Conservation (phyloP, 2,329 filamentous ascomycete species). For the Penicillium occitanis region DNA sequence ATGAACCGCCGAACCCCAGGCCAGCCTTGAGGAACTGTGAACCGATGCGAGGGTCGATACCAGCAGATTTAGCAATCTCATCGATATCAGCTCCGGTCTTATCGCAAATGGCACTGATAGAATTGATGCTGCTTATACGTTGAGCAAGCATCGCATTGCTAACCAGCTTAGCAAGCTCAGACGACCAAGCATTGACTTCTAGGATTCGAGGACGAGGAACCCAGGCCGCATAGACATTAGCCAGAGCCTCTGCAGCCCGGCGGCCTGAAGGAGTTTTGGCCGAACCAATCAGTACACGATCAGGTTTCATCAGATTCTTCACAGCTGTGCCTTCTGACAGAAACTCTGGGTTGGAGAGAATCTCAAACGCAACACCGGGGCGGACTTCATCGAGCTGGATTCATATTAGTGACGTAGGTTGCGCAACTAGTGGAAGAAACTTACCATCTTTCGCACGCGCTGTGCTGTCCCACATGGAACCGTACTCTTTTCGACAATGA, state of each 20-base stretch:
- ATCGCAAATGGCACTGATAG: constrained; percentile 77
- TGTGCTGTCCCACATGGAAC: constrained; percentile 74
- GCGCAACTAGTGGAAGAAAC: constrained; percentile 24
- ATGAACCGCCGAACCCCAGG: constrained; percentile 76
- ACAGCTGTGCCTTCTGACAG: constrained; percentile 75
- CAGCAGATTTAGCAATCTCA: constrained; percentile 67
- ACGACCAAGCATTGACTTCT: constrained; percentile 72
- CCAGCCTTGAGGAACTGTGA: constrained; percentile 71
- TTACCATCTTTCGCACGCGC: constrained; percentile 66
- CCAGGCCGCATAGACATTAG: constrained; percentile 69
- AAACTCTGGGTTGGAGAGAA: constrained; percentile 80
- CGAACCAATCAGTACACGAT: constrained; percentile 74
- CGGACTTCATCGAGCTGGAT: constrained; percentile 41
- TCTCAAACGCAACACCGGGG: constrained; percentile 67
- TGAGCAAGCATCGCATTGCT: constrained; percentile 80
- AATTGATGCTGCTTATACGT: constrained; percentile 77
- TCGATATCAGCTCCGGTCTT: constrained; percentile 72
- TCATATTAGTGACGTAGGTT: neutral
- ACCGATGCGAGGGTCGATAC: constrained; percentile 70
- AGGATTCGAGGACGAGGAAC: constrained; percentile 66
- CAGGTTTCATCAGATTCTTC: constrained; percentile 66
- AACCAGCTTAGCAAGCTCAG: constrained; percentile 74
- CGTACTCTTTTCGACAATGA: constrained; percentile 80
- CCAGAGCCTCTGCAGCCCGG: constrained; percentile 63
- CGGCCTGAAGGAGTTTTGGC: constrained; percentile 60